Base-by-base conservation (phyloP, 768 basidiomycete species). In the Mycena sanguinolenta region DNA sequence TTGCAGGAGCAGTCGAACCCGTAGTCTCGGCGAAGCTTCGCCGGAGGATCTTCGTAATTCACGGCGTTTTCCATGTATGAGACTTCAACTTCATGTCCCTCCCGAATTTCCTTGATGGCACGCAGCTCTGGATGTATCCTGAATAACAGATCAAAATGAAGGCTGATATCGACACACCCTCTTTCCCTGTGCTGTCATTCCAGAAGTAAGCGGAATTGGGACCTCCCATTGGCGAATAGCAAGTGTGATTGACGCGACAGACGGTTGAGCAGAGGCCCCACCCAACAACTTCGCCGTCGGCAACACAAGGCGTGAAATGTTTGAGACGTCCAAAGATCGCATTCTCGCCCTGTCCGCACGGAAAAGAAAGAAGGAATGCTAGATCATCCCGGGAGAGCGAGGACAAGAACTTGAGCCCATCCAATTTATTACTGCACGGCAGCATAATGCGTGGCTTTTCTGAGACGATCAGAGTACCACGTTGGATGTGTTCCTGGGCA, bases 191-290 rank as follows among this genome's bases (percentile, higher is more conserved):
- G 3, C 14, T 44, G 1, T 6, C 23, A 36, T 65, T 64, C 69
- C 63, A 70, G 14, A 46, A 44, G 52, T 65, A 70, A 25, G 17
- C 6, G 3, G 69, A 58, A 32, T 70, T 70, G n/a, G 69, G 69
- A 9, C 57, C 19, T 3, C 32, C 28, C 9, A 44, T 42, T 19
- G 69, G 63, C 3, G 69, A 70, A n/a, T 28, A 57, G 39, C 69
- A 70, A 3, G 63, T 65, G 50, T 70, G 69, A 54, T 70, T 70
- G 7, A 54, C 57, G 30, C 69, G 69, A 32, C 69, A 59, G 21
- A 65, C 54, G 27, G 63, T 64, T 7, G 25, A 6, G 39, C 62
- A 65, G 14, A 70, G 69, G 30, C 69, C 63, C 9, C 2, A 21
- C 10, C 32, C 32, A 34, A 34, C 32, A 34, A 34, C 32, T 0